These are phyloP conservation scores for Seminavis robusta DNA, from an alignment of 108 stramenopile species.

Conservation along the genomic window DNA sequence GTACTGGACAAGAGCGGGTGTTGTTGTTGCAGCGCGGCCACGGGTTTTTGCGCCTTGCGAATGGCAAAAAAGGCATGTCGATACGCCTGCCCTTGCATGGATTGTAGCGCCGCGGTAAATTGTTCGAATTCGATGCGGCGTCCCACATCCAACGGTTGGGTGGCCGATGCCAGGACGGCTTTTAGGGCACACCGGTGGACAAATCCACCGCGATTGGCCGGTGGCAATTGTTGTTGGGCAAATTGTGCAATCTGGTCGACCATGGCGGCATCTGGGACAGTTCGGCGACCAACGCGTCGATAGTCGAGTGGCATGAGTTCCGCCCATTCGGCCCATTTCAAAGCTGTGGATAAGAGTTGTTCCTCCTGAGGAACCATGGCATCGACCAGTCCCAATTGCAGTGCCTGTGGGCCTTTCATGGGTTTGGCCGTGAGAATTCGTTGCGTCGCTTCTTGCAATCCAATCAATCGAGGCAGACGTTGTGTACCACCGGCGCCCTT, in stretches of 20 bases:
- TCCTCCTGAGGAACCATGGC: constrained; percentile 1
- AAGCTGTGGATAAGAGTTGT: constrained; percentile 36
- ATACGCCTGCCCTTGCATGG: constrained; percentile 73
- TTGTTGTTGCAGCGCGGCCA: constrained; percentile 6
- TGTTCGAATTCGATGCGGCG: constrained; percentile 57
- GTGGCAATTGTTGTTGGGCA: constrained; percentile 61
- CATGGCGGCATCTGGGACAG: constrained; percentile 27
- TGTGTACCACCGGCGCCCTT: constrained; percentile 98
- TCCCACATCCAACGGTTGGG: constrained; percentile 51
- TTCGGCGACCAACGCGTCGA: constrained; percentile 51
- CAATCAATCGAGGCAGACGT: constrained; percentile 89
- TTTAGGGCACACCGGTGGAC: constrained; percentile 66
- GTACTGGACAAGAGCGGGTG: constrained; percentile 11
- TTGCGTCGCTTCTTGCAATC: constrained; percentile 65
- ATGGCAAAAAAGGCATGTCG: constrained; percentile 96
- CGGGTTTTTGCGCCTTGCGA: constrained; percentile 64
- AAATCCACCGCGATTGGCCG: constrained; percentile 64
- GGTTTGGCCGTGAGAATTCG: constrained; percentile 83
- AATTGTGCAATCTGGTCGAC: constrained; percentile 52
- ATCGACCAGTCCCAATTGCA: constrained; percentile 1
- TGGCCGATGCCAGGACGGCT: constrained; percentile 75
- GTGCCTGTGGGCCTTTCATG: constrained; percentile 52
- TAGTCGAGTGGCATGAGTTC: constrained; percentile 33
- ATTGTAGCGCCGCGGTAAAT: constrained; percentile 63
- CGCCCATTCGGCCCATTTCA: constrained; percentile 65